phyloP scores from a whole-genome alignment of 164 flowering plant species.

The Brasenia schreberi region DNA sequence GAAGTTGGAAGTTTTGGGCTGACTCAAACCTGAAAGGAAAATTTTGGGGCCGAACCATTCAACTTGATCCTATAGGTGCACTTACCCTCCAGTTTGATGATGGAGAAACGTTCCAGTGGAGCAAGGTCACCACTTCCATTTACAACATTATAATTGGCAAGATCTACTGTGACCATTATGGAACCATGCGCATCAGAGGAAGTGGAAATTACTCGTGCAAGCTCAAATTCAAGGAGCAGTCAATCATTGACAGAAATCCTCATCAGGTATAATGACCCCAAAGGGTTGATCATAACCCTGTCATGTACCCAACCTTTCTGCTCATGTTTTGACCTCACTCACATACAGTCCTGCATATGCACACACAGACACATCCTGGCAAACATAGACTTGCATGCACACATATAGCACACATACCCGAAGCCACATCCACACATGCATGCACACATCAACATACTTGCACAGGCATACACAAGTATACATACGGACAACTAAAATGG shows the following conservation, averaged over 20 bases:
- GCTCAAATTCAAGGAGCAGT: slow-evolving; percentile 98
- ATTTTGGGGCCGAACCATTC: slow-evolving; percentile 99
- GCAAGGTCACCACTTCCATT: slow-evolving; percentile 98
- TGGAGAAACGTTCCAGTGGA: slow-evolving; percentile 96
- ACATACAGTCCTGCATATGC: no score
- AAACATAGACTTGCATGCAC: no score
- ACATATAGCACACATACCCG: no score
- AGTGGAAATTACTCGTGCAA: slow-evolving; percentile 92
- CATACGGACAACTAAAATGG: no score
- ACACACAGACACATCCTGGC: no score
- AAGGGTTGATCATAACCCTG: not conserved
- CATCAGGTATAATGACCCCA: slow-evolving; percentile 54
- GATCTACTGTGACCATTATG: slow-evolving; percentile 96
- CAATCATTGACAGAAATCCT: slow-evolving; percentile 94
- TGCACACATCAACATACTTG: no score
- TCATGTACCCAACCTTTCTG: no score
- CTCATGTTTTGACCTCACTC: no score
- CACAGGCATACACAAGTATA: no score
- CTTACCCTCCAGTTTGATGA: slow-evolving; percentile 93
- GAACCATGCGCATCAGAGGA: slow-evolving; percentile 94
- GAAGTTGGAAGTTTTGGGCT: slow-evolving; percentile 98
- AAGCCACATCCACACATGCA: no score
- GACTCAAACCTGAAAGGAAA: slow-evolving; percentile 96
- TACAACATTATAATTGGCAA: slow-evolving; percentile 95
- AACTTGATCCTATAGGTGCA: slow-evolving; percentile 92